Evolutionary conservation across 179 eudicot genomes (phyloP).

Genomic region (Corrigiola litoralis): DNA sequence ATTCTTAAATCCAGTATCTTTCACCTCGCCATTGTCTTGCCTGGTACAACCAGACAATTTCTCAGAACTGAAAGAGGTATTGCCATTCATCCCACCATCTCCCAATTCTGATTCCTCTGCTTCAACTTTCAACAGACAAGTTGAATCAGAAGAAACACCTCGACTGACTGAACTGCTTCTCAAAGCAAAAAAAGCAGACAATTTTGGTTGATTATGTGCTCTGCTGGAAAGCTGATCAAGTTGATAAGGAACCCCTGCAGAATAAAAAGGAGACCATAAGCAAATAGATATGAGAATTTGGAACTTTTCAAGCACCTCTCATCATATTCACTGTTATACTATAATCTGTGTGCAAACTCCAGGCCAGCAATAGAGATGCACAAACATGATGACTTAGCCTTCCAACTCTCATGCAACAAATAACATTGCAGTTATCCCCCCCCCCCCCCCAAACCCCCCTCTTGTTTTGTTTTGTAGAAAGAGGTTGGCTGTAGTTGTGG

Average conservation of each 20-base stretch:
- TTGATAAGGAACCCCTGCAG: conserved; percentile 51
- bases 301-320: too few relatives aligned
- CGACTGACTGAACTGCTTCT: conserved; percentile 28
- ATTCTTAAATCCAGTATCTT: conserved; percentile 14
- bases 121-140: conserved; percentile 27
- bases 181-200: conserved; percentile 58
- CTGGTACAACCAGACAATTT: conserved; percentile 30
- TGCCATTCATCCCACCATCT: conserved; percentile 23
- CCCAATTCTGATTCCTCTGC: conserved; percentile 27
- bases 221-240: conserved; percentile 67
- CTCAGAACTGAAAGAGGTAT: conserved; percentile 23
- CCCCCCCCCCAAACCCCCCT: too few relatives aligned
- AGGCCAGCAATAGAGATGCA: too few relatives aligned
- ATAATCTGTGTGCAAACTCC: too few relatives aligned
- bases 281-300: too few relatives aligned
- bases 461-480: too few relatives aligned
- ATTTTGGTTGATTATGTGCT: conserved; percentile 57
- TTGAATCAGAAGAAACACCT: conserved; percentile 25
- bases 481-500: too few relatives aligned
- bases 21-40: conserved; percentile 22
- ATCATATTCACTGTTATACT: too few relatives aligned
- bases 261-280: background rate
- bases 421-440: too few relatives aligned
- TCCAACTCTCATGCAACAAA: too few relatives aligned
- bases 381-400: too few relatives aligned